Evolutionary conservation across 164 flowering plant species (phyloP), one percentile per base, ranked within the genome.

Genomic region (Magnolia sinica): DNA sequence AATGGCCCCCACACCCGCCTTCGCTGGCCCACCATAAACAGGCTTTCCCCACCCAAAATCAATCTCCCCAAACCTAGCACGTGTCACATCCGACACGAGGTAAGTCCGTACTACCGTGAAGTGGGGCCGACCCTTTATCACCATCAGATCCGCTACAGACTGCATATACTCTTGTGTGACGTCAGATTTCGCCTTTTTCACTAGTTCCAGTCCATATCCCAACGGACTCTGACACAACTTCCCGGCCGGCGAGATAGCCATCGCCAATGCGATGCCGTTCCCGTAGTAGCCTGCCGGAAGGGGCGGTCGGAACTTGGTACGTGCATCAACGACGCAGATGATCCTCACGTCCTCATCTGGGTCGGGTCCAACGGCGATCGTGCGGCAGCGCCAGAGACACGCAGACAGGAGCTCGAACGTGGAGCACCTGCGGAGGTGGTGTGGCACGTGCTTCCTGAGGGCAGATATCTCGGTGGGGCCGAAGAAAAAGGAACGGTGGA

Each of bases 1-100:
- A 4, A 86, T 73, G 50, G 82, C 86, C 59, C 88, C 89, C 0
- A 76, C 87, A 0, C 83, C 85, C 1, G 83, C 87, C 66, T 84
- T 87, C 14, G 87, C 88, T 0, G 84, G 79, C 3, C 91, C 95
- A 13, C 86, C 89, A 71, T 83, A 89, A 0, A 61, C 83, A 1
- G 90, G 69, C 51, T 77, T 83, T 0, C 92, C 95, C 92, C 92
- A 89, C 59, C 95, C 92, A 49, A 86, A 86, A 37, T 91, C 91
- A 19, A 88, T 79, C 0, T 88, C 83, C 8, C 71, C 78, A 29
- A 88, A 84, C 27, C 92, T 88, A 1, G 83, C 82, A 0, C 82
- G 82, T 7, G 85, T 83, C 69, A 84, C 75, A 66, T 90, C 92
- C 6, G 91, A 84, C 14, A 90, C 89, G 0, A 85, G 23, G 50